phyloP scores from a whole-genome alignment of 2,329 filamentous ascomycete species.

The Microsporum audouinii region DNA sequence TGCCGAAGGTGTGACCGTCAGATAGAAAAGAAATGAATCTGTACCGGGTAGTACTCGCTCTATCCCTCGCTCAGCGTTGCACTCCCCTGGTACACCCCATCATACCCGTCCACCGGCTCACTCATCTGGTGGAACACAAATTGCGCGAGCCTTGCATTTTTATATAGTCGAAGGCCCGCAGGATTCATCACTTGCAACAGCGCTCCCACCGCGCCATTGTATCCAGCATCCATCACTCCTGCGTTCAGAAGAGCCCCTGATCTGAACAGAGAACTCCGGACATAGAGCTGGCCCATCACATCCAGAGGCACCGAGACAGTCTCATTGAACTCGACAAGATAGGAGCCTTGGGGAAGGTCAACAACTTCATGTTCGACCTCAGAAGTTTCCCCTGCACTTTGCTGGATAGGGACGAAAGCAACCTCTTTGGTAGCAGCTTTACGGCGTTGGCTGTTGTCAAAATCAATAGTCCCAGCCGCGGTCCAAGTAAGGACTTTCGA shows the following conservation, averaged over 20 bases:
- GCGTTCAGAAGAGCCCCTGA: conserved; percentile 29
- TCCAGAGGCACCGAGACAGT: conserved; percentile 29
- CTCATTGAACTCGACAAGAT: conserved; percentile 35
- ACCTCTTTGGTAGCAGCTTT: conserved; percentile 14
- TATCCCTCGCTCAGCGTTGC: neutral
- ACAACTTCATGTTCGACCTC: conserved; percentile 8
- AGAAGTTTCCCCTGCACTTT: neutral
- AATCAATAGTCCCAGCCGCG: conserved; percentile 14
- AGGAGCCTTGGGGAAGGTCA: conserved; percentile 23
- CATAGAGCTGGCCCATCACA: conserved; percentile 31
- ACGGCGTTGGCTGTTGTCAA: conserved; percentile 13
- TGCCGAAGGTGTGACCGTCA: too few species aligned
- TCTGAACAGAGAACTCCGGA: conserved; percentile 31
- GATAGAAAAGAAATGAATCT: too few species aligned
- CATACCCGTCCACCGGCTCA: conserved; percentile 29
- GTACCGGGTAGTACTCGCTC: too few species aligned
- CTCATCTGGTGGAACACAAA: conserved; percentile 32
- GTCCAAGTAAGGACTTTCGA: conserved; percentile 16
- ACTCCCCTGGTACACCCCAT: conserved; percentile 27
- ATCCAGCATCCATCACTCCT: conserved; percentile 35
- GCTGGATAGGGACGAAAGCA: conserved; percentile 6
- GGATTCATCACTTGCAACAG: conserved; percentile 30
- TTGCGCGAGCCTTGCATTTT: conserved; percentile 30
- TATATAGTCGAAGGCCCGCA: conserved; percentile 24
- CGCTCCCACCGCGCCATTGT: conserved; percentile 32